Evolutionary conservation across 2,329 filamentous ascomycete genomes (phyloP).

Genomic region (Fusarium haematococcum): DNA sequence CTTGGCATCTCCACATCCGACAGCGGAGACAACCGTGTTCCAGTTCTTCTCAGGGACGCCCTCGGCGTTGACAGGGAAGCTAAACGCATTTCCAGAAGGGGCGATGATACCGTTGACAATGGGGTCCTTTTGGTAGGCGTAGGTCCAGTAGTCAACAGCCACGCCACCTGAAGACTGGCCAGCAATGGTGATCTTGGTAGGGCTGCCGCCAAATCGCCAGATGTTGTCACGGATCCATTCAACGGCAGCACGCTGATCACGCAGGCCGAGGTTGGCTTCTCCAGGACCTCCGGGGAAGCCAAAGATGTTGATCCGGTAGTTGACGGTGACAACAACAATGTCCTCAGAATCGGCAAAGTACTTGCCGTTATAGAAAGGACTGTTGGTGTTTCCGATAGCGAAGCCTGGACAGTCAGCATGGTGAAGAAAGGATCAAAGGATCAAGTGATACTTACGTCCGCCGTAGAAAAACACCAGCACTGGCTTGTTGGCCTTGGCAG

Average conservation of each 20-base stretch:
- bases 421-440: rapidly evolving
- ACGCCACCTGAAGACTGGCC: conserved; percentile 51
- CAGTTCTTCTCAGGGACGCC: conserved; percentile 54
- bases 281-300: conserved; percentile 53
- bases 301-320: conserved; percentile 59
- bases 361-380: conserved; percentile 56
- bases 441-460: conserved; percentile 20
- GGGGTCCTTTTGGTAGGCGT: conserved; percentile 61
- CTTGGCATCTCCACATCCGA: conserved; percentile 51
- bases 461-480: conserved; percentile 40
- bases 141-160: conserved; percentile 60
- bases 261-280: conserved; percentile 43
- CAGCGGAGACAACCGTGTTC: conserved; percentile 52
- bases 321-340: conserved; percentile 59
- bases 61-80: conserved; percentile 56
- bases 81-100: conserved; percentile 59
- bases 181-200: conserved; percentile 48
- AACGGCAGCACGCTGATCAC: conserved; percentile 47
- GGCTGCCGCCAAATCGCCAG: conserved; percentile 45
- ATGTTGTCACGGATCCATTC: conserved; percentile 51
- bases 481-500: conserved; percentile 27
- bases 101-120: conserved; percentile 61
- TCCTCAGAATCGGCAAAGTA: conserved; percentile 57
- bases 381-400: conserved; percentile 51
- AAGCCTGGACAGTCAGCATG: conserved; percentile 44